These are phyloP conservation scores for Solanum appendiculatum DNA, from an alignment of 257 asterid species.

Conservation along the genomic window DNA sequence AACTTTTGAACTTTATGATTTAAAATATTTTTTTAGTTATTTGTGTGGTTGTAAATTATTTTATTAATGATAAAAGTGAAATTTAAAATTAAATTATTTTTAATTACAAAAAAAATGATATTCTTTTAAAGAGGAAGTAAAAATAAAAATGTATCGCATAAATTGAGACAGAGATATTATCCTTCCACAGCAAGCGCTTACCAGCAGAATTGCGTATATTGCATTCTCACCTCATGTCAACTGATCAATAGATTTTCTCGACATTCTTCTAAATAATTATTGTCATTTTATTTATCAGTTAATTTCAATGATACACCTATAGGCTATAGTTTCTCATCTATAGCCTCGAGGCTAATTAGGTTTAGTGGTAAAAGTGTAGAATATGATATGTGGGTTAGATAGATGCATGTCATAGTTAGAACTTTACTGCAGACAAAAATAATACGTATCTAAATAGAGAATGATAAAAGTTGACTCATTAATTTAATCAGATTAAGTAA, in stretches of 20 bases:
- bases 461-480: neutral
- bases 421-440: fast-evolving
- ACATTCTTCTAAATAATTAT: neutral
- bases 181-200: neutral
- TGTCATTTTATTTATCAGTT: neutral
- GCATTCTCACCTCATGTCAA: neutral
- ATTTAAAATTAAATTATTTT: no score
- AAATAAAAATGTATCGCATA: no score
- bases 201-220: neutral
- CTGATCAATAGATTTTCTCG: neutral
- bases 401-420: neutral
- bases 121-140: no score
- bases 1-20: no score
- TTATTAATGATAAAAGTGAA: neutral
- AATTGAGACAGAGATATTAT: no score
- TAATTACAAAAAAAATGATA: no score
- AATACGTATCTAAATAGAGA: neutral
- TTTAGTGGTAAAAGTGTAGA: neutral
- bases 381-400: neutral
- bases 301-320: neutral
- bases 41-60: neutral
- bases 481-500: no score
- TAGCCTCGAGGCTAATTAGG: neutral
- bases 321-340: neutral
- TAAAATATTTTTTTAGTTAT: no score